A percentile compares a stretch with the other conserved stretches of the same genome.
phyloP scores from a whole-genome alignment of 768 basidiomycete species.

The Collybiopsis confluens region DNA sequence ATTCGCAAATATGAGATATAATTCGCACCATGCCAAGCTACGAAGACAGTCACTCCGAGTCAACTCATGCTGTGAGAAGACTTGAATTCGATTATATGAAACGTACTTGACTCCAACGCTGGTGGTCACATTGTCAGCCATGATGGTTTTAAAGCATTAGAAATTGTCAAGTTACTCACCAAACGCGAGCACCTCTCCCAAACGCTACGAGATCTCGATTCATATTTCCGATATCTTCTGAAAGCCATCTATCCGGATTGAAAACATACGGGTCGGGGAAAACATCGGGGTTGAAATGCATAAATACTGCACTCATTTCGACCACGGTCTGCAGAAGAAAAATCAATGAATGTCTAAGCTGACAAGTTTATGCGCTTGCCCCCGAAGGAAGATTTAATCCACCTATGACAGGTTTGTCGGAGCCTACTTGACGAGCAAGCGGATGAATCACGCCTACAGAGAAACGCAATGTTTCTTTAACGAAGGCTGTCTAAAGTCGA shows the following conservation, averaged over 20 bases:
- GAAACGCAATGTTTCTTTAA: slow-evolving; percentile 43
- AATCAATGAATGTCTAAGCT: background rate
- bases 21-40: slow-evolving; percentile 9
- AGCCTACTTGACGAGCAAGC: slow-evolving; percentile 37
- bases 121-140: too few species aligned
- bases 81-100: too few species aligned
- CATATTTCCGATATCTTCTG: slow-evolving; percentile 27
- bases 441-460: slow-evolving; percentile 34
- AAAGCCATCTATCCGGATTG: slow-evolving; percentile 40
- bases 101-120: too few species aligned
- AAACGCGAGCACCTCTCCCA: slow-evolving; percentile 39
- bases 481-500: slow-evolving; percentile 36
- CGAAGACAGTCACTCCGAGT: too few species aligned
- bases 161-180: slow-evolving; percentile 14
- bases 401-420: slow-evolving; percentile 27
- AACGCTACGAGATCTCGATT: slow-evolving; percentile 40
- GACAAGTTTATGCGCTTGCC: slow-evolving; percentile 19
- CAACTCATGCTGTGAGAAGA: too few species aligned
- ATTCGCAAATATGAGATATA: slow-evolving; percentile 9
- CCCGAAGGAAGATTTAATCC: slow-evolving; percentile 33
- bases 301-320: slow-evolving; percentile 33
- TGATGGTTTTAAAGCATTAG: too few species aligned
- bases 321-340: slow-evolving; percentile 31
- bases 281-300: slow-evolving; percentile 35
- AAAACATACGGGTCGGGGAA: slow-evolving; percentile 38